phyloP scores from a whole-genome alignment of 1,139 yeast genomes.

The Pichia sp. region DNA sequence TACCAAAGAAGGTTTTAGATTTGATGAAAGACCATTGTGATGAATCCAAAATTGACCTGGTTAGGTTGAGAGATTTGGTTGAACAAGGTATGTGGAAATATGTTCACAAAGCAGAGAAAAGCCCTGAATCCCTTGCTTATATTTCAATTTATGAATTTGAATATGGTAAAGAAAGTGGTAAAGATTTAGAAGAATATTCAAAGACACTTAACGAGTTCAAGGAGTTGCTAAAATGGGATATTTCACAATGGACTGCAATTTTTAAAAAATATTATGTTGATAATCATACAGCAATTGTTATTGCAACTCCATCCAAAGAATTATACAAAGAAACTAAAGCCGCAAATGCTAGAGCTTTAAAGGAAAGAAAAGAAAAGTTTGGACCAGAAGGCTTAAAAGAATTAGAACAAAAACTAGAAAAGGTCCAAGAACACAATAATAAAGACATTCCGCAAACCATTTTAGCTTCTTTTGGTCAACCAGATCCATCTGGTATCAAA shows the following conservation, averaged over 20 bases:
- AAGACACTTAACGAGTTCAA: slow-evolving; percentile 58
- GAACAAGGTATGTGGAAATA: slow-evolving; percentile 60
- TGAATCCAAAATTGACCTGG: slow-evolving; percentile 50
- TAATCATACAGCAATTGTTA: slow-evolving; percentile 64
- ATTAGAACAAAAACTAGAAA: slow-evolving; percentile 44
- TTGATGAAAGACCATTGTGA: slow-evolving; percentile 46
- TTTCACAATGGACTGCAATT: slow-evolving; percentile 60
- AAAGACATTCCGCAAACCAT: slow-evolving; percentile 66
- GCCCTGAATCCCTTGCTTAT: slow-evolving; percentile 54
- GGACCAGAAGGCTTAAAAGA: slow-evolving; percentile 58
- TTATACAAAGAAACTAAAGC: slow-evolving; percentile 49
- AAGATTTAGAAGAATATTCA: slow-evolving; percentile 50
- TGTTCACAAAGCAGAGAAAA: slow-evolving; percentile 60
- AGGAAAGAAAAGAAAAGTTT: slow-evolving; percentile 43
- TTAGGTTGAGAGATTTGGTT: slow-evolving; percentile 59
- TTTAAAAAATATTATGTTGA: slow-evolving; percentile 50
- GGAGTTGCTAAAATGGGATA: slow-evolving; percentile 51
- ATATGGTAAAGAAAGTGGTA: slow-evolving; percentile 63
- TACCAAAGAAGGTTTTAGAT: slow-evolving; percentile 46
- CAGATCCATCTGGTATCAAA: slow-evolving; percentile 68
- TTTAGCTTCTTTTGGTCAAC: slow-evolving; percentile 53
- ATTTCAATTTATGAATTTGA: slow-evolving; percentile 73
- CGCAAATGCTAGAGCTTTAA: slow-evolving; percentile 44
- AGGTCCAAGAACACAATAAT: slow-evolving; percentile 67
- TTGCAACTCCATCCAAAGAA: slow-evolving; percentile 68